Base-by-base conservation (phyloP, 352 stramenopile genomes). In the Pythium plurisporium region DNA sequence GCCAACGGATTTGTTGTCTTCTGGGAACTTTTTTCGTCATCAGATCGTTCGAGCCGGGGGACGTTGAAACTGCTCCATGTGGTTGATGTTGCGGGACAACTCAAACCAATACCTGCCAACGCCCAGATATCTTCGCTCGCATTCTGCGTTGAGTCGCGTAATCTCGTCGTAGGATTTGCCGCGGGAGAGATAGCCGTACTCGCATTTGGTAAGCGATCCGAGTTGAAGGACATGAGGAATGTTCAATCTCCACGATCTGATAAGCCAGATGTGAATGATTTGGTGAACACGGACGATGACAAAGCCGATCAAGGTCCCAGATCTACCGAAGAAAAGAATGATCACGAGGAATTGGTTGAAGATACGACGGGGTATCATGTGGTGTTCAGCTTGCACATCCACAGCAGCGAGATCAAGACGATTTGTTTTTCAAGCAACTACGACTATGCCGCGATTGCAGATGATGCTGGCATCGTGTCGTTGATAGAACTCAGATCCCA, bases 101-200 rank as follows among this genome's bases (percentile, higher is more conserved):
- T 83, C 40, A 62, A 53, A 30, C 57, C 69, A 14, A 46, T 69
- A 6, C 62, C 72, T 49, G 56, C 64, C 14, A 79, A 66, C 29
- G 26, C 65, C 2, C 61, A 73, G 23, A 67, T 89, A 9, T 75
- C 71, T 8, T 79, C 62, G 14, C 19, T 89, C 6, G 56, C 49
- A 17, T 90, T 89, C 40, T 87, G 74, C 40, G 42, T 59, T 4
- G 57, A 72, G 9, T 74, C 78, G 1, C 73, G 77, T 1, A 65
- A 70, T 38, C 64, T 90, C 7, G 57, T 76, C 3, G 69, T 76
- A 22, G 82, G 78, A 1, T 89, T 88, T 54, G 40, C 59, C 1
- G 75, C 64, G 12, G 79, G 79, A 4, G 78, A 90, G 58, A 44
- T 93, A 17, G 67, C 59, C 4, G 64, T 87, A 8, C 58, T 93